Evolutionary conservation across 768 basidiomycete genomes (phyloP), one percentile per base, ranked within the genome.

Genomic region (Boletus sp.): DNA sequence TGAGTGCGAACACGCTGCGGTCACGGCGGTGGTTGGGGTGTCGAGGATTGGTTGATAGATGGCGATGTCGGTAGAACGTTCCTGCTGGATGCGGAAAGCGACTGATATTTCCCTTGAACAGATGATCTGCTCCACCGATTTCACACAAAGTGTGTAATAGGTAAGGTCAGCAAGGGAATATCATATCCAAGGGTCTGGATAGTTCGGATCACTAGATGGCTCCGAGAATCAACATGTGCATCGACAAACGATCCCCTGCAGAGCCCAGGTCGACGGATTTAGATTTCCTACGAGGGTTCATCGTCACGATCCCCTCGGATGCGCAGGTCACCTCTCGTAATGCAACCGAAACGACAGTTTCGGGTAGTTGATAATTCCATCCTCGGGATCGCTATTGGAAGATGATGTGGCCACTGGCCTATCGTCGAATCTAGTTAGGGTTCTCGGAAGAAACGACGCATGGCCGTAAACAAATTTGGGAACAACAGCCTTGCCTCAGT

Each of bases 241-340:
- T 61, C 48, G 39, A 45, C 37, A 2, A 30, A 17, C 47, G 60
- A 65, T 64, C 56, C 41, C 65, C 47, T 47, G 20, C 24, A 57
- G 62, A 60, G 47, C 52, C 44, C n/a, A 14, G 17, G 42, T n/a
- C 18, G 36, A 61, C 47, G 17, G 9, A 47, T 55, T 37, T 47
- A 24, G 30, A 20, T 24, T 24, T 28, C 17, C 8, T 42, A 24
- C 35, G 39, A 39, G 33, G 41, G 44, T 8, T 42, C 29, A 20
- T 54, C n/a, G n/a, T n/a, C n/a, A 28, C 36, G 59, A 58, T 58
- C 54, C 54, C 45, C 61, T 63, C 65, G 64, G 61, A 55, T 59
- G 45, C 45, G 47, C 60, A 56, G 41, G 49, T 48, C 54, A 15
- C 42, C 29, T 49, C 32, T 41, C 7, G n/a, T 41, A 28, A 36